These are phyloP conservation scores for Apophysomyces variabilis DNA, from an alignment of 371 early-diverging fungal species.

Conservation along the genomic window DNA sequence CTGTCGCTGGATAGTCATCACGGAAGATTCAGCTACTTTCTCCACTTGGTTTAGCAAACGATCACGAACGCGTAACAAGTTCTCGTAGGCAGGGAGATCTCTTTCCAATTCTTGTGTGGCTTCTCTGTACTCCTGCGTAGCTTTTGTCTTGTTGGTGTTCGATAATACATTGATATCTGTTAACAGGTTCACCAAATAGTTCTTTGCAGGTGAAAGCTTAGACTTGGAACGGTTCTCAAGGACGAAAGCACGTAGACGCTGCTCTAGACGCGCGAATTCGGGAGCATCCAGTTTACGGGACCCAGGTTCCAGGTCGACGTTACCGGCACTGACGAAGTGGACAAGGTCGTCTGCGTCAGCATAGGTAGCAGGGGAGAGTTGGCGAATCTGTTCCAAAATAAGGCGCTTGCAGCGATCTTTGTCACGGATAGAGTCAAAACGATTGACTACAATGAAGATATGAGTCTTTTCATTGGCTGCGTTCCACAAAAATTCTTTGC, in stretches of 20 bases:
- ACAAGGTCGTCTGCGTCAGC: slow-evolving; percentile 91
- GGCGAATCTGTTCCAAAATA: slow-evolving; percentile 92
- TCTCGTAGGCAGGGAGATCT: slow-evolving; percentile 61
- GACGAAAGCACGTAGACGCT: slow-evolving; percentile 87
- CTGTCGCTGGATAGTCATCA: slow-evolving; percentile 54
- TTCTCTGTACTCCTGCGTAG: slow-evolving; percentile 38
- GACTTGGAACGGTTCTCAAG: slow-evolving; percentile 94
- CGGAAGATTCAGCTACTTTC: slow-evolving; percentile 69
- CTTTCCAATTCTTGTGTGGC: slow-evolving; percentile 53
- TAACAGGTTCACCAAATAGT: slow-evolving; percentile 84
- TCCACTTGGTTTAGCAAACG: slow-evolving; percentile 69
- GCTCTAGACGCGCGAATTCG: slow-evolving; percentile 82
- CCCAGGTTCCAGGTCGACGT: slow-evolving; percentile 49
- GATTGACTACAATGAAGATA: slow-evolving; percentile 97
- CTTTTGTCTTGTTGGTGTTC: slow-evolving; percentile 57
- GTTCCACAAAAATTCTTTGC: slow-evolving; percentile 92
- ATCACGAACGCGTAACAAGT: slow-evolving; percentile 57
- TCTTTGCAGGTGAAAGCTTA: slow-evolving; percentile 93
- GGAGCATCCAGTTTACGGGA: slow-evolving; percentile 55
- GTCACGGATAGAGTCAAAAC: slow-evolving; percentile 93
- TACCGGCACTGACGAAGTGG: slow-evolving; percentile 94
- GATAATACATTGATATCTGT: slow-evolving; percentile 65
- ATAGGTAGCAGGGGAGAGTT: slow-evolving; percentile 92
- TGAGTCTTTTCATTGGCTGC: slow-evolving; percentile 98
- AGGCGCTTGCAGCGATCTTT: slow-evolving; percentile 92